A percentile compares a stretch with the other conserved stretches of the same genome.
phyloP scores from a whole-genome alignment of 371 early-diverging fungal genomes.

The Syncephalastrum racemosum region DNA sequence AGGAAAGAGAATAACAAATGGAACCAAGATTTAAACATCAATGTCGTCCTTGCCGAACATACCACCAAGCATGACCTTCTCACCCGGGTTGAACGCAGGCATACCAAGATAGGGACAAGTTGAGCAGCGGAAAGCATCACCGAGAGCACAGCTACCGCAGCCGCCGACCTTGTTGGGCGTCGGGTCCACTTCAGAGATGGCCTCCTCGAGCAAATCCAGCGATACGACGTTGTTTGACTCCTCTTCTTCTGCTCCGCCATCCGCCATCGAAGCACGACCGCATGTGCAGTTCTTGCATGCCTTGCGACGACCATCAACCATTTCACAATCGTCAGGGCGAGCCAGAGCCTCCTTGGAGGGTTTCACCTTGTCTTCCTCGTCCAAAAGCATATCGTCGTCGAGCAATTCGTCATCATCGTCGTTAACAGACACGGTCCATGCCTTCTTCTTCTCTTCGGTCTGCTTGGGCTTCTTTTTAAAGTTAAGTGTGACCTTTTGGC shows the following conservation, averaged over 20 bases:
- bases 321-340: constrained; percentile 70
- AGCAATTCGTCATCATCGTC: constrained; percentile 75
- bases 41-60: constrained; percentile 57
- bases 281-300: constrained; percentile 98
- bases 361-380: constrained; percentile 81
- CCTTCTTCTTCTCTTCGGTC: constrained; percentile 26
- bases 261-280: constrained; percentile 84
- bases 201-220: constrained; percentile 61
- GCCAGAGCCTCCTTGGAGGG: constrained; percentile 69
- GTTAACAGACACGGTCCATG: constrained; percentile 24
- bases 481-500: constrained; percentile 52
- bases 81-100: constrained; percentile 98
- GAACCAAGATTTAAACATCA: constrained; percentile 28
- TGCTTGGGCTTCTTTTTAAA: constrained; percentile 59
- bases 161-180: constrained; percentile 56
- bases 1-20: not conserved
- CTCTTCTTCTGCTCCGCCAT: constrained; percentile 42
- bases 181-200: constrained; percentile 57
- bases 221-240: constrained; percentile 64
- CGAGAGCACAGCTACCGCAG: constrained; percentile 90
- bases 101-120: constrained; percentile 98
- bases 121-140: constrained; percentile 99
- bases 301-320: constrained; percentile 74
- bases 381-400: constrained; percentile 87
- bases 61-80: constrained; percentile 83